Evolutionary conservation across 768 basidiomycete species (phyloP).

Genomic region (Cantharellus cinnabarinus): DNA sequence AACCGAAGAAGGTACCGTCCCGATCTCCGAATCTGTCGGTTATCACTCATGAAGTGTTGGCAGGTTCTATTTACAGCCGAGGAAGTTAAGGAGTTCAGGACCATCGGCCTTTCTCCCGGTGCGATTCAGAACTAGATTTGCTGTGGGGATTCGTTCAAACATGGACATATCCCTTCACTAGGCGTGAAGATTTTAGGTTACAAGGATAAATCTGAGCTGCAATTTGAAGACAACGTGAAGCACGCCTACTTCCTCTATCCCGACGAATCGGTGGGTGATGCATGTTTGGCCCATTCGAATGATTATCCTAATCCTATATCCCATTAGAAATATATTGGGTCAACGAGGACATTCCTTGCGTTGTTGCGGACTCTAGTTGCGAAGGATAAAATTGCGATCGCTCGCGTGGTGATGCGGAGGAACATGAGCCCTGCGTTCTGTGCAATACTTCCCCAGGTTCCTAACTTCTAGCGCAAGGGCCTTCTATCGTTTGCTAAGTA

Average conservation of each 20-base stretch:
- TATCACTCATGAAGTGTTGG: background rate
- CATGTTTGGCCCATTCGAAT: background rate
- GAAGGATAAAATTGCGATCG: slow-evolving; percentile 70
- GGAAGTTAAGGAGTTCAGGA: slow-evolving; percentile 64
- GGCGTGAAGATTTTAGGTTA: slow-evolving; percentile 88
- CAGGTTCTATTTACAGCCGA: slow-evolving; percentile 76
- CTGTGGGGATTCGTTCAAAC: background rate
- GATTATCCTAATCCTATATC: background rate
- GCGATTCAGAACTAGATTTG: background rate
- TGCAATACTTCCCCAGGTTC: slow-evolving; percentile 69
- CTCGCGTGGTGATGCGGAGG: slow-evolving; percentile 41
- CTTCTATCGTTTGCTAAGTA: background rate
- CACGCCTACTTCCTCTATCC: slow-evolving; percentile 86
- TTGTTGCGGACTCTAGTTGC: slow-evolving; percentile 64
- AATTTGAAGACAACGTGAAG: slow-evolving; percentile 79
- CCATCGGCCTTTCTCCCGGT: slow-evolving; percentile 27
- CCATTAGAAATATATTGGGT: slow-evolving; percentile 56
- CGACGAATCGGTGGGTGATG: slow-evolving; percentile 49
- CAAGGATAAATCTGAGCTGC: slow-evolving; percentile 46
- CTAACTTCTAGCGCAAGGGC: slow-evolving; percentile 3
- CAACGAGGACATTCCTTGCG: slow-evolving; percentile 79
- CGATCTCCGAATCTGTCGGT: too few species aligned
- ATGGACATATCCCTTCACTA: slow-evolving; percentile 13
- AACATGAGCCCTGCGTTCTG: slow-evolving; percentile 66
- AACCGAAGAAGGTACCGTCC: background rate